These are phyloP conservation scores for Nicotiana paniculata DNA, from an alignment of 257 asterid genomes.

Conservation along the genomic window DNA sequence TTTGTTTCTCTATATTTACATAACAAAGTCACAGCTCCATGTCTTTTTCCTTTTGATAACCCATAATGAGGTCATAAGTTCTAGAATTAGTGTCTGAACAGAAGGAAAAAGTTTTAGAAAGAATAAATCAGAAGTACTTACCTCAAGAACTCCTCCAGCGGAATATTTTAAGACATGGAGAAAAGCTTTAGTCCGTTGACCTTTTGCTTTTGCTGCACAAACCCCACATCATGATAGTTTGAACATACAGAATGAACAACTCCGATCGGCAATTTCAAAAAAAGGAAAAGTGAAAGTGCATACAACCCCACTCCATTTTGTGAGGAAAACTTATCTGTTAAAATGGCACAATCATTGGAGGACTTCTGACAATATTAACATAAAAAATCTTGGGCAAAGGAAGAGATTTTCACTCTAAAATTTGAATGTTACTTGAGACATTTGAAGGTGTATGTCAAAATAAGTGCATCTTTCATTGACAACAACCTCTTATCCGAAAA, in stretches of 20 bases:
- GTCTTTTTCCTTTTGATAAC: background rate
- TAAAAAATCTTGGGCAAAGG: background rate
- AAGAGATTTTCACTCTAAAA: background rate
- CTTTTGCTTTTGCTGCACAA: slow-evolving; percentile 79
- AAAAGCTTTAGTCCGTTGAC: slow-evolving; percentile 74
- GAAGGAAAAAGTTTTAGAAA: background rate
- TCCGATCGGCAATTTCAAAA: background rate
- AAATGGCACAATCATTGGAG: background rate
- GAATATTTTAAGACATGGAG: slow-evolving; percentile 92
- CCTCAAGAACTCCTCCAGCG: slow-evolving; percentile 93
- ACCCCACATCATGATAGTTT: slow-evolving; percentile 2
- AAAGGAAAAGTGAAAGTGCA: background rate
- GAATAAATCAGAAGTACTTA: slow-evolving; percentile 15
- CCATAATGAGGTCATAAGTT: background rate
- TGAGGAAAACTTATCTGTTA: slow-evolving; percentile 1
- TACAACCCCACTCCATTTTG: background rate
- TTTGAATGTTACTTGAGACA: background rate
- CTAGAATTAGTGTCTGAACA: background rate
- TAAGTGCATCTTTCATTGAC: background rate
- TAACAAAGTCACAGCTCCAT: background rate
- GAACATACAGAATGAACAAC: slow-evolving; percentile 5
- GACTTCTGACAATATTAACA: background rate
- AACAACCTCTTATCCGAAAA: background rate
- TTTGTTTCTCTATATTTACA: background rate
- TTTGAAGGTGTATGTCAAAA: background rate